Conservation (phyloP, 1,284 basidiomycete genomes). For the Rugiboletus extremiorientalis region DNA sequence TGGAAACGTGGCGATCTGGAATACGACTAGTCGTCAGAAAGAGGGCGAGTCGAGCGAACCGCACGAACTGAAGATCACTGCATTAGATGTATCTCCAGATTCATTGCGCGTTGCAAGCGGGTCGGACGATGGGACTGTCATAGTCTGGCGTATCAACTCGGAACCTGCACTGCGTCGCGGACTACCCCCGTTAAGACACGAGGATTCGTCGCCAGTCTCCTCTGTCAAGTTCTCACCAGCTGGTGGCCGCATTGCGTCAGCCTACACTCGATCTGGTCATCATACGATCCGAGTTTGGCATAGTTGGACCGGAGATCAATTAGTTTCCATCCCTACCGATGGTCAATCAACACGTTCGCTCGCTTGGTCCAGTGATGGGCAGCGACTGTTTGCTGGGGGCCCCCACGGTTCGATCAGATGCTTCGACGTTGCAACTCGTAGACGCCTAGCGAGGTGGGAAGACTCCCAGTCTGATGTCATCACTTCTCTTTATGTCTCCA, state of each 20-base stretch:
- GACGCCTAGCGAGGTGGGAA: background rate
- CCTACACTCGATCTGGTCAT: background rate
- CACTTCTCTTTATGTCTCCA: slow-evolving; percentile 3
- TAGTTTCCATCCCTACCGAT: background rate
- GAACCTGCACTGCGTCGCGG: too few species aligned
- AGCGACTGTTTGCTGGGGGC: slow-evolving; percentile 5
- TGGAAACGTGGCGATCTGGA: slow-evolving; percentile 8
- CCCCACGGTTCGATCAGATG: background rate
- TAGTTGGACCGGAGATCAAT: slow-evolving; percentile 1
- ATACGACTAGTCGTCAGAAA: background rate
- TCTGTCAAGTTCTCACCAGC: slow-evolving; percentile 20
- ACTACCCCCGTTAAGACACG: background rate
- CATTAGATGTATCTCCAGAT: slow-evolving; percentile 9
- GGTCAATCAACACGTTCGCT: slow-evolving; percentile 1
- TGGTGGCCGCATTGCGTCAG: slow-evolving; percentile 11
- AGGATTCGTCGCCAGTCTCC: background rate
- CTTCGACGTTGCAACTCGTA: background rate
- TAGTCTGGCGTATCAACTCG: slow-evolving; percentile 24
- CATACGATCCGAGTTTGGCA: slow-evolving; percentile 12
- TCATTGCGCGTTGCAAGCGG: slow-evolving; percentile 3
- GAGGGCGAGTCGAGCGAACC: background rate
- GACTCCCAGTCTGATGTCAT: slow-evolving; percentile 1
- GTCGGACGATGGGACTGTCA: slow-evolving; percentile 4
- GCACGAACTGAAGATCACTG: background rate
- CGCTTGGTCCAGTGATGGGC: slow-evolving; percentile 11